Evolutionary conservation across 352 stramenopile species (phyloP).

Genomic region (Phytophthora pistaciae): DNA sequence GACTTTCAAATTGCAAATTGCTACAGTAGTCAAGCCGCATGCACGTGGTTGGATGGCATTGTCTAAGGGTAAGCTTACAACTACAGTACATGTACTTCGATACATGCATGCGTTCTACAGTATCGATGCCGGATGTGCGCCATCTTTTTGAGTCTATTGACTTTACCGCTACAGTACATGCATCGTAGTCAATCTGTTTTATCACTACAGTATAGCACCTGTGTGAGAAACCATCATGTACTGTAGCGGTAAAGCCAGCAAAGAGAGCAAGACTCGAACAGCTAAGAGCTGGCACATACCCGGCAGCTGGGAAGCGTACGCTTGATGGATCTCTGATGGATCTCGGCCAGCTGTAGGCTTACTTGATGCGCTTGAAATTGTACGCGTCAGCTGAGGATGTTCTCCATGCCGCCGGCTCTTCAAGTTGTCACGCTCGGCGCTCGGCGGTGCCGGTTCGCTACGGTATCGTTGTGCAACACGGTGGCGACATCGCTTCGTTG

Average conservation of each 20-base stretch:
- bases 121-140: too few relatives aligned
- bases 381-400: not conserved
- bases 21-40: not conserved
- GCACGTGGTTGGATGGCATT: not conserved
- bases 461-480: not conserved
- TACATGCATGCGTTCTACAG: not conserved
- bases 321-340: conserved; percentile 10
- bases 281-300: conserved; percentile 5
- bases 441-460: not conserved
- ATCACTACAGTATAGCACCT: too few relatives aligned
- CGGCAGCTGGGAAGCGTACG: conserved; percentile 22
- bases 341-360: conserved; percentile 8
- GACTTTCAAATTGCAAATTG: conserved; percentile 18
- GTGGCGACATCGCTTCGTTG: not conserved
- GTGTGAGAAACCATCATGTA: not conserved
- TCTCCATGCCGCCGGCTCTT: conserved; percentile 12
- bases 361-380: conserved; percentile 5
- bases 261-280: not conserved
- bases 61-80: too few relatives aligned
- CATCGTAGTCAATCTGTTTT: too few relatives aligned
- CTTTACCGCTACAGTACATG: too few relatives aligned
- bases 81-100: not conserved
- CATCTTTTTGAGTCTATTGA: too few relatives aligned
- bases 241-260: not conserved
- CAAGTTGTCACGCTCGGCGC: not conserved